Conservation (phyloP, 441 rosid genomes). For the Melastoma candidum region DNA sequence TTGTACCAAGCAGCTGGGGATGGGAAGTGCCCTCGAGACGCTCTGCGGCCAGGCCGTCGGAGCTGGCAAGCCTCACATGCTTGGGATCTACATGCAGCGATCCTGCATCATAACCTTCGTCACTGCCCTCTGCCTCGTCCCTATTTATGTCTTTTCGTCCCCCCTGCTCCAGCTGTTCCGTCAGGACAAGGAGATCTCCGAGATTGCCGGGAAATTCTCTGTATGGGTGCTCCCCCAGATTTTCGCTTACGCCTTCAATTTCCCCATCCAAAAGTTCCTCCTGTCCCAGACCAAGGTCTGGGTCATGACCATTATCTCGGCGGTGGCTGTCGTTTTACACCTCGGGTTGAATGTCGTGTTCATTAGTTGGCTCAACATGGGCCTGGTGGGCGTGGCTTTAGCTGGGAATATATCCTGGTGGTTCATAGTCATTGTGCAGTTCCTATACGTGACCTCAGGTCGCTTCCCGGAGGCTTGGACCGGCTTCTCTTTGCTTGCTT, state of each 20-base stretch:
- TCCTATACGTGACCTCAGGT: conserved; percentile 28
- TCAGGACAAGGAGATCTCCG: conserved; percentile 1
- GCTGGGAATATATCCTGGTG: conserved; percentile 40
- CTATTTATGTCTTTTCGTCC: not conserved
- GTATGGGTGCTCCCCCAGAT: conserved; percentile 3
- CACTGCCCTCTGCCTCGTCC: conserved; percentile 1
- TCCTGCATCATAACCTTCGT: not conserved
- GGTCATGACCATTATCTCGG: conserved; percentile 1
- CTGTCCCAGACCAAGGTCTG: conserved; percentile 6
- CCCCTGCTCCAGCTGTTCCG: conserved; percentile 2
- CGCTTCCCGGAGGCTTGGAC: conserved; percentile 38
- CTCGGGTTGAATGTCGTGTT: not conserved
- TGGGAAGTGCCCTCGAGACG: conserved; percentile 7
- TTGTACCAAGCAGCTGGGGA: conserved; percentile 2
- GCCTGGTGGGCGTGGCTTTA: conserved; percentile 28
- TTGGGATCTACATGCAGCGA: conserved; percentile 9
- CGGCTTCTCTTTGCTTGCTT: conserved; percentile 36
- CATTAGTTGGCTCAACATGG: conserved; percentile 1
- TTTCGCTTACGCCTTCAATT: conserved; percentile 3
- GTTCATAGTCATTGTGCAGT: conserved; percentile 25
- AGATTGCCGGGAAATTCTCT: conserved; percentile 1
- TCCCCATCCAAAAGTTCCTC: conserved; percentile 6
- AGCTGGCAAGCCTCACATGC: not conserved
- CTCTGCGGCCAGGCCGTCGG: conserved; percentile 10
- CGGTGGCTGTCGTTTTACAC: conserved; percentile 1